Base-by-base conservation (phyloP, 1,139 yeast genomes). In the Geotrichum fermentans region DNA sequence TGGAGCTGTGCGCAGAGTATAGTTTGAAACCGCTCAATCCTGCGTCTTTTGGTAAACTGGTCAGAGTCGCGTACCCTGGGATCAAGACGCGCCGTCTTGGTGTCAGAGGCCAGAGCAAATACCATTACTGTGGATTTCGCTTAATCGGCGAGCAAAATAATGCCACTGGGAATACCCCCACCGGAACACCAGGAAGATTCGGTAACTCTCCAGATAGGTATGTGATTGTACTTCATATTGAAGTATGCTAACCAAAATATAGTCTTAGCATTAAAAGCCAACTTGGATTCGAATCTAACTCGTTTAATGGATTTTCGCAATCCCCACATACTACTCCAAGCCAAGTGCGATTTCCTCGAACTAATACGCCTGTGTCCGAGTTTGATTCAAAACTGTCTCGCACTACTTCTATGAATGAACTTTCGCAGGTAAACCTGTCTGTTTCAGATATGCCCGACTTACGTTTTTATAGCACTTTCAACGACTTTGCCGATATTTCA, bases 31-130 rank as follows among this genome's bases (percentile, higher is more conserved):
- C 96, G 1, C 68, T 89, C 50, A 81, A 88, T 24, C 95, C 95
- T n/a, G 96, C 96, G 0, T 81, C 90, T 11, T 81, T 89, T 65
- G 97, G 97, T 16, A 87, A 87, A 61, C 71, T 89, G 42, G 90
- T 89, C 10, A 75, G 86, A 54, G 72, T 83, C 6, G 69, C 83
- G 13, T 88, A 79, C 60, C 96, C 96, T 1, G 74, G 73, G 50
- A 72, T 88, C 56, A 82, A 86, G 28, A 86, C 96, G 0, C 76
- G 97, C 57, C 74, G 97, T 54, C 71, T 89, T 52, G 97, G 97
- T 10, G 82, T 83, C 68, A 73, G 96, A 47, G 96, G 96, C 6
- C 90, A 85, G 62, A 82, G 92, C 20, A 86, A 87, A 61, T 89
- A 90, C 64, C 96, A 89, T 64, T 90, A 89, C 64, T 87, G 96